Percentiles rank a stretch among this genome's conserved stretches.
phyloP scores from a whole-genome alignment of 2,329 filamentous ascomycete species.

The Fusarium buxicola region DNA sequence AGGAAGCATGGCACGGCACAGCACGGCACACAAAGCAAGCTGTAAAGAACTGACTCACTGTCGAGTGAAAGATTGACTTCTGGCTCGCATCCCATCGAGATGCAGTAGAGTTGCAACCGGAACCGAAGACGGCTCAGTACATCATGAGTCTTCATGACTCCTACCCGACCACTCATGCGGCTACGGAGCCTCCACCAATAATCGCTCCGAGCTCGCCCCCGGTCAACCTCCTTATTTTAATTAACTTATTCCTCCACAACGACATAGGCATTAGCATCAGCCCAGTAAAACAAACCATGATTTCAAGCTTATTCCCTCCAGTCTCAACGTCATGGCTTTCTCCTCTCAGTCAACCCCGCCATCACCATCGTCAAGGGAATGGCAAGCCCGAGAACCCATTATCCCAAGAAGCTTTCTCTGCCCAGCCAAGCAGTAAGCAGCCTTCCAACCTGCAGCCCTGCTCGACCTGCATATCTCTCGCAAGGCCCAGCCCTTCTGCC shows the following conservation, averaged over 20 bases:
- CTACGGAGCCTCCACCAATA: constrained; percentile 30
- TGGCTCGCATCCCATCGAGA: background rate
- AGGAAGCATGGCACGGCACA: background rate
- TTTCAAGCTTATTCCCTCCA: constrained; percentile 29
- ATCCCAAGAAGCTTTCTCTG: background rate
- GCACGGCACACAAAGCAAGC: constrained; percentile 4
- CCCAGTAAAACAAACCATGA: constrained; percentile 14
- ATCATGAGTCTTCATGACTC: constrained; percentile 39
- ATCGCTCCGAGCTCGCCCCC: background rate
- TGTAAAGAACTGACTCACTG: background rate
- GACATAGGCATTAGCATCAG: constrained; percentile 12
- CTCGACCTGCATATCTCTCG: constrained; percentile 12
- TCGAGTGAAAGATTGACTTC: constrained; percentile 6
- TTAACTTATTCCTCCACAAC: constrained; percentile 15
- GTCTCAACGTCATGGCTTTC: constrained; percentile 35
- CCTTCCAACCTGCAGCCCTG: constrained; percentile 9
- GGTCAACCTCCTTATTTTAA: constrained; percentile 26
- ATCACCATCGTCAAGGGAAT: constrained; percentile 3
- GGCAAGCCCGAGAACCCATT: background rate
- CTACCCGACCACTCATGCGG: no score
- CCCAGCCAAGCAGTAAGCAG: background rate
- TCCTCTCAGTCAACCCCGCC: background rate
- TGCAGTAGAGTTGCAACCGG: constrained; percentile 19
- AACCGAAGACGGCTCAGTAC: constrained; percentile 5
- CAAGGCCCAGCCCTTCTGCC: constrained; percentile 3